phyloP scores from a whole-genome alignment of 371 early-diverging fungal species.

The Mucor mucedo region DNA sequence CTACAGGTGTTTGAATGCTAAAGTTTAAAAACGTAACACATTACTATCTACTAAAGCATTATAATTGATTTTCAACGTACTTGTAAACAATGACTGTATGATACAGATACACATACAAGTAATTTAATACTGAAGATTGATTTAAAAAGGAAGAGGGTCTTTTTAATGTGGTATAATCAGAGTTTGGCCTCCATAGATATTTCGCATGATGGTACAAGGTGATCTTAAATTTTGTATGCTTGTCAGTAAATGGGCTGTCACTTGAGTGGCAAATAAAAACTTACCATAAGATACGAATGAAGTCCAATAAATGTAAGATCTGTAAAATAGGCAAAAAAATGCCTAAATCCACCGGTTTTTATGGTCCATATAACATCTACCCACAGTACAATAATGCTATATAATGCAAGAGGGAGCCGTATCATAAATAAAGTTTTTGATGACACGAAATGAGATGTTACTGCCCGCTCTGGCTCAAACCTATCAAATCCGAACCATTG shows the following conservation, averaged over 20 bases:
- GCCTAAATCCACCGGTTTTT: slow-evolving; percentile 19
- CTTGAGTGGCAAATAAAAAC: slow-evolving; percentile 10
- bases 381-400: slow-evolving; percentile 47
- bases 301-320: slow-evolving; percentile 60
- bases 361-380: slow-evolving; percentile 40
- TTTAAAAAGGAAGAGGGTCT: slow-evolving; percentile 38
- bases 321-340: slow-evolving; percentile 59
- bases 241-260: too few species aligned
- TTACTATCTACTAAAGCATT: too few species aligned
- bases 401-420: slow-evolving; percentile 40
- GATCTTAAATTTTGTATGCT: slow-evolving; percentile 8
- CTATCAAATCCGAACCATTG: slow-evolving; percentile 55
- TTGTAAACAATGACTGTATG: slow-evolving; percentile 51
- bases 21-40: background rate
- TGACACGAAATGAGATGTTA: slow-evolving; percentile 59
- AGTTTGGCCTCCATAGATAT: slow-evolving; percentile 27
- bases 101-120: slow-evolving; percentile 48
- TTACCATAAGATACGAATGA: slow-evolving; percentile 55
- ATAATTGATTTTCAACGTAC: slow-evolving; percentile 23
- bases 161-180: slow-evolving; percentile 9
- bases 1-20: slow-evolving; percentile 57
- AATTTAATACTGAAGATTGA: slow-evolving; percentile 43
- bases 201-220: slow-evolving; percentile 39
- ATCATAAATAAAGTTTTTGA: slow-evolving; percentile 48
- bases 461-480: slow-evolving; percentile 59